A percentile compares a stretch with the other conserved stretches of the same genome.
Evolutionary conservation across 768 basidiomycete species (phyloP).

Genomic region (Multifurca ochricompacta): DNA sequence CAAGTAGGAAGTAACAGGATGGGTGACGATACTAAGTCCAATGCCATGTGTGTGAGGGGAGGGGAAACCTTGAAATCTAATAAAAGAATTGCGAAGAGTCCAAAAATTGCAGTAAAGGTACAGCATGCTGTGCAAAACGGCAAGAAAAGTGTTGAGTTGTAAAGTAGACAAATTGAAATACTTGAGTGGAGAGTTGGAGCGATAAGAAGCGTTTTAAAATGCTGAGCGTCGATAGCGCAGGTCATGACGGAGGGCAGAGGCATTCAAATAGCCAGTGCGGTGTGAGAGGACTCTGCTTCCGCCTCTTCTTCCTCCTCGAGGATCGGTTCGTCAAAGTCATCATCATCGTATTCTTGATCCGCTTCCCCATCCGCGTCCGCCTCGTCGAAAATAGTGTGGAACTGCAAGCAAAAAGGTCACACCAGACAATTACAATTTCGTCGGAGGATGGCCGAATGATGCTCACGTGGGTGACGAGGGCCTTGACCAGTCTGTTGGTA

Average conservation of each 20-base stretch:
- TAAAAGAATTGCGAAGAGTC: conserved; percentile 10
- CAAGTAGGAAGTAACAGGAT: conserved; percentile 13
- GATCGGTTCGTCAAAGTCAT: conserved; percentile 59
- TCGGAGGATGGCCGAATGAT: conserved; percentile 31
- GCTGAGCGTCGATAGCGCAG: neutral
- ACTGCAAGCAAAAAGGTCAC: conserved; percentile 32
- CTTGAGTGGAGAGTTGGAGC: neutral
- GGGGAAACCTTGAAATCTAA: conserved; percentile 7
- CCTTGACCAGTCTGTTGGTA: conserved; percentile 29
- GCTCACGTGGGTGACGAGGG: conserved; percentile 64
- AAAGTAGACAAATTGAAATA: neutral
- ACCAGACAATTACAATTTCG: neutral
- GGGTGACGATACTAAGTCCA: conserved; percentile 16
- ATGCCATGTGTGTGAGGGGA: conserved; percentile 14
- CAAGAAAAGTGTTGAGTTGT: conserved; percentile 2
- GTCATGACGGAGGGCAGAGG: neutral
- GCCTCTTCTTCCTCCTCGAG: conserved; percentile 57
- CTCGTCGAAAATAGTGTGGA: conserved; percentile 62
- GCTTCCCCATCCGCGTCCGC: conserved; percentile 36
- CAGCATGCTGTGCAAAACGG: conserved; percentile 9
- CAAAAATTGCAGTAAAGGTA: conserved; percentile 13
- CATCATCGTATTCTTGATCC: conserved; percentile 47
- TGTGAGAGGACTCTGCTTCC: conserved; percentile 3
- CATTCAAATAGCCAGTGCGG: neutral
- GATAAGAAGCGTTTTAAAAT: neutral